Evolutionary conservation across 257 asterid genomes (phyloP).

Genomic region (Schizonepeta tenuifolia): DNA sequence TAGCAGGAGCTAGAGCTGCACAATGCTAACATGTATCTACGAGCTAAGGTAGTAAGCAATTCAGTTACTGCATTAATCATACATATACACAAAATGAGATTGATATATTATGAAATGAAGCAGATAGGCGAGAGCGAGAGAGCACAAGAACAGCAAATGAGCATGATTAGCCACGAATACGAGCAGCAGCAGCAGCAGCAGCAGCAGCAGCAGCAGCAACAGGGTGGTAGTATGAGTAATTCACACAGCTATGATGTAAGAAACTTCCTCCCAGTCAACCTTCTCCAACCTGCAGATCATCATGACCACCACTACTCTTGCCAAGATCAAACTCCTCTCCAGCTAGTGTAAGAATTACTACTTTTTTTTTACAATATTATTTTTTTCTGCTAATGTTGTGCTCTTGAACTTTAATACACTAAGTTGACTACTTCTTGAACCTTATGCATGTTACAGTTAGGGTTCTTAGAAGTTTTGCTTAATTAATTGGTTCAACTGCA

Average conservation of each 20-base stretch:
- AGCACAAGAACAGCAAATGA: slow-evolving; percentile 66
- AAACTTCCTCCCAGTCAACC: slow-evolving; percentile 71
- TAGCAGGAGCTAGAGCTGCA: slow-evolving; percentile 89
- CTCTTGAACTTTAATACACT: not conserved
- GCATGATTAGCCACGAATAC: slow-evolving; percentile 54
- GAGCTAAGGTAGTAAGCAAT: slow-evolving; percentile 66
- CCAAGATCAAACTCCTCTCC: slow-evolving; percentile 81
- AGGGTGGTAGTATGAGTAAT: slow-evolving; percentile 24
- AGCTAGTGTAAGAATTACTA: slow-evolving; percentile 61
- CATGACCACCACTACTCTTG: slow-evolving; percentile 59
- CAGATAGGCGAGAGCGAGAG: slow-evolving; percentile 93
- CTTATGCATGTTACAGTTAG: not conserved
- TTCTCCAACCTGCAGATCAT: slow-evolving; percentile 66
- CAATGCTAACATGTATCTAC: slow-evolving; percentile 87
- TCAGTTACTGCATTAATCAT: not conserved
- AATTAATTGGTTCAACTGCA: too few species aligned
- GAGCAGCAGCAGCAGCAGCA: slow-evolving; percentile 32
- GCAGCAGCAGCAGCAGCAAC: slow-evolving; percentile 1
- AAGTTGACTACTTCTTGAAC: too few species aligned
- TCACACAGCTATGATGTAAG: slow-evolving; percentile 65
- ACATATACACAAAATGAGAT: not conserved
- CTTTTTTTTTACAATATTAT: not conserved
- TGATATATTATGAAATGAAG: not conserved
- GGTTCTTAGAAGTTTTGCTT: not conserved
- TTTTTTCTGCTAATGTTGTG: not conserved